These are phyloP conservation scores for Dioszegia aurantiaca DNA, from an alignment of 768 basidiomycete species.

Conservation along the genomic window DNA sequence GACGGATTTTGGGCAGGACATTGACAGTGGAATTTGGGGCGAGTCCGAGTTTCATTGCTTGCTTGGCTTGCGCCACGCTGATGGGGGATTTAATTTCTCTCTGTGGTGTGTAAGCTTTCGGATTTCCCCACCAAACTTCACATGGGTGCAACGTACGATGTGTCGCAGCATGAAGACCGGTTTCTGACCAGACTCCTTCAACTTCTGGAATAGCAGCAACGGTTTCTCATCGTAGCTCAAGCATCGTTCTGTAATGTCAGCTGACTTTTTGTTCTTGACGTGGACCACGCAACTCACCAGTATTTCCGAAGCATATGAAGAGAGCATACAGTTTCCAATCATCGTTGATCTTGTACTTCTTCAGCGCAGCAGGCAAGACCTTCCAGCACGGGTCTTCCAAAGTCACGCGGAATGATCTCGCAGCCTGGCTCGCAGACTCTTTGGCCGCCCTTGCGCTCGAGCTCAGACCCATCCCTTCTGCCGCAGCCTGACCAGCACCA, in stretches of 20 bases:
- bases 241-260: conserved; percentile 76
- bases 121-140: background rate
- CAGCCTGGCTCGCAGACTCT: conserved; percentile 44
- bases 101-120: conserved; percentile 25
- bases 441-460: conserved; percentile 22
- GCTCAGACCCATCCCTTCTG: too few species aligned
- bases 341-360: conserved; percentile 98
- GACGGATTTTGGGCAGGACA: conserved; percentile 36
- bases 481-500: background rate
- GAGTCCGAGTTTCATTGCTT: conserved; percentile 63
- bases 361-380: conserved; percentile 92
- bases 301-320: conserved; percentile 96
- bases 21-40: conserved; percentile 24
- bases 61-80: conserved; percentile 93
- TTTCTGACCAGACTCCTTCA: conserved; percentile 95
- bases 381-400: conserved; percentile 98
- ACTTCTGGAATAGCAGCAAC: conserved; percentile 88
- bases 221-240: conserved; percentile 98
- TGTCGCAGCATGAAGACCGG: conserved; percentile 84
- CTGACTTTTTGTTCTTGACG: conserved; percentile 47
- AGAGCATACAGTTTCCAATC: conserved; percentile 99
- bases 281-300: conserved; percentile 60
- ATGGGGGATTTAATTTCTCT: conserved; percentile 92
- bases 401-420: conserved; percentile 93
- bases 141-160: conserved; percentile 36